These are phyloP conservation scores for Populus nigra DNA, from an alignment of 345 rosid species.

Conservation along the genomic window DNA sequence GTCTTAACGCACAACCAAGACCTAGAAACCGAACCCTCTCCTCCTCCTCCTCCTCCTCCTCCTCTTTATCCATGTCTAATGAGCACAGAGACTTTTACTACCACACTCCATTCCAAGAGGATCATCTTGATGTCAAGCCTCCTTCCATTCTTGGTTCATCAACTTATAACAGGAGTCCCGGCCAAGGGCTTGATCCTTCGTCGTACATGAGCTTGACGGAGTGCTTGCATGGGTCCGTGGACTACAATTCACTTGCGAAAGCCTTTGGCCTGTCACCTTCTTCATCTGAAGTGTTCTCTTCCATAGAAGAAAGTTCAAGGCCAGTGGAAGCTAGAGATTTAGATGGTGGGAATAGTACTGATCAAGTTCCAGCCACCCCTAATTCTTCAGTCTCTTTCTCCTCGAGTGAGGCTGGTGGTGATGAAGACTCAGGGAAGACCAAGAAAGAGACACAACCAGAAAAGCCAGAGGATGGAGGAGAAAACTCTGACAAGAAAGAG, in stretches of 20 bases:
- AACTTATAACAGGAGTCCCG: conserved; percentile 1
- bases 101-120: conserved; percentile 33
- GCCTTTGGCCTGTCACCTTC: conserved; percentile 38
- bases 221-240: conserved; percentile 52
- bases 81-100: conserved; percentile 56
- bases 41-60: not conserved
- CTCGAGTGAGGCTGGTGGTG: conserved; percentile 33
- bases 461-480: conserved; percentile 22
- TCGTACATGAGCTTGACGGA: conserved; percentile 58
- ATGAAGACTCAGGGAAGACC: conserved; percentile 15
- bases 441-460: conserved; percentile 10
- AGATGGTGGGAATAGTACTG: not conserved
- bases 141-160: conserved; percentile 19
- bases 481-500: conserved; percentile 26
- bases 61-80: conserved; percentile 52
- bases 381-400: conserved; percentile 36
- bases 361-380: conserved; percentile 18
- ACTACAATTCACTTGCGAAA: conserved; percentile 53
- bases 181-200: conserved; percentile 31
- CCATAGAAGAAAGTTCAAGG: conserved; percentile 7
- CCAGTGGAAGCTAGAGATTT: conserved; percentile 5
- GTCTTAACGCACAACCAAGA: conserved; percentile 9
- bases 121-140: conserved; percentile 26
- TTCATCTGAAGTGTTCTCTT: conserved; percentile 11
- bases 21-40: not conserved